A percentile compares a stretch with the other conserved stretches of the same genome.
phyloP scores from a whole-genome alignment of 2,329 filamentous ascomycete genomes.

The Aspergillus ruber region DNA sequence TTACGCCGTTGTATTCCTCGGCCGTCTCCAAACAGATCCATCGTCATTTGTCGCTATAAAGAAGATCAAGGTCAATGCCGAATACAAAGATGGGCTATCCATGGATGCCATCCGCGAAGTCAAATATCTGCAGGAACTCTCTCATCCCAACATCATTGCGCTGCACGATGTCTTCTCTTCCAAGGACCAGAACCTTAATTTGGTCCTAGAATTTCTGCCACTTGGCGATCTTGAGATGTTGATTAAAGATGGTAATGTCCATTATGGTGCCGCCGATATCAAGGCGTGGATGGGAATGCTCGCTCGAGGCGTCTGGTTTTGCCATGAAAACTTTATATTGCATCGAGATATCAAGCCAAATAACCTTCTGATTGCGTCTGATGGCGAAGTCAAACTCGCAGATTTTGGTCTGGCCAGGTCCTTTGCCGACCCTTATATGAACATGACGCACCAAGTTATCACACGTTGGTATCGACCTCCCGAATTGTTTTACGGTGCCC shows the following conservation, averaged over 20 bases:
- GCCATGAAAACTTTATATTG: constrained; percentile 86
- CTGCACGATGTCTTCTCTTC: constrained; percentile 89
- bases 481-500: constrained; percentile 84
- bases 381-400: constrained; percentile 89
- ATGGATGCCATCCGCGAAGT: constrained; percentile 95
- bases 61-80: constrained; percentile 49
- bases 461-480: constrained; percentile 95
- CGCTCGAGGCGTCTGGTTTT: constrained; percentile 88
- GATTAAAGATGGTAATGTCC: constrained; percentile 76
- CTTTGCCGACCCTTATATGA: constrained; percentile 79
- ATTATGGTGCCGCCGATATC: constrained; percentile 82
- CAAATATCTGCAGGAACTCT: constrained; percentile 88
- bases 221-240: constrained; percentile 93
- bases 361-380: constrained; percentile 88
- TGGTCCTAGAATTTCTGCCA: constrained; percentile 89
- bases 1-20: constrained; percentile 91
- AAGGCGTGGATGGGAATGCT: constrained; percentile 99
- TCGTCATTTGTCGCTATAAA: constrained; percentile 65
- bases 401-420: constrained; percentile 92
- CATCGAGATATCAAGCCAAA: constrained; percentile 99
- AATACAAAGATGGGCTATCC: constrained; percentile 81
- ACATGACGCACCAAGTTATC: constrained; percentile 92
- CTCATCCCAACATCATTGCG: constrained; percentile 91
- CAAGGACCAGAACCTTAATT: constrained; percentile 92
- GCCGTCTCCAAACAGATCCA: constrained; percentile 68